These are phyloP conservation scores for Abortiporus biennis DNA, from an alignment of 1,284 basidiomycete species.

Conservation along the genomic window DNA sequence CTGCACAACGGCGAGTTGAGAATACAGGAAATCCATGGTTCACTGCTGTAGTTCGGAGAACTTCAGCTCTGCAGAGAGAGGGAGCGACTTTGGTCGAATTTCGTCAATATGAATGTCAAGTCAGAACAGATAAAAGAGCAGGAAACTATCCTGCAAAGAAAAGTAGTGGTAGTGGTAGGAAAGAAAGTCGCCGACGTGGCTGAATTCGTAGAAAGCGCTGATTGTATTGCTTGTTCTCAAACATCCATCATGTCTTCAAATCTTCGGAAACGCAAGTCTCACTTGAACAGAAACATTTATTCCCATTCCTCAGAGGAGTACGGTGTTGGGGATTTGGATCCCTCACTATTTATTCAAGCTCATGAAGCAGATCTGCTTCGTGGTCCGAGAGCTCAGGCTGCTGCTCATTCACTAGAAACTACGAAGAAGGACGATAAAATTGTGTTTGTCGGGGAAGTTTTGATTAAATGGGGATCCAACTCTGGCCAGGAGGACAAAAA, in stretches of 20 bases:
- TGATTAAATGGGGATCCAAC: conserved; percentile 38
- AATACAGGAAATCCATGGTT: conserved; percentile 21
- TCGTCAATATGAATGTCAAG: too few species aligned
- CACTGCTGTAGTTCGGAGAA: too few species aligned
- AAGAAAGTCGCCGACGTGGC: too few species aligned
- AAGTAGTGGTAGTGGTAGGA: too few species aligned
- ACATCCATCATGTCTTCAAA: neutral
- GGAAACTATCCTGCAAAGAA: too few species aligned
- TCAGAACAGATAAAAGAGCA: too few species aligned
- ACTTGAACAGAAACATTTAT: too few species aligned
- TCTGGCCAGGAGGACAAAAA: conserved; percentile 8
- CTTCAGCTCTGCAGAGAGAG: too few species aligned
- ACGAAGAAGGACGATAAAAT: conserved; percentile 10
- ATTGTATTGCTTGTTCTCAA: neutral
- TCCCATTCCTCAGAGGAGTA: too few species aligned
- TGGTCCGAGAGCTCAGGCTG: conserved; percentile 35
- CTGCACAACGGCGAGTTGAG: conserved; percentile 47
- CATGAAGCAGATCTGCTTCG: conserved; percentile 61
- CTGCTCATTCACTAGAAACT: conserved; percentile 43
- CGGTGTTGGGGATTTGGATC: too few species aligned
- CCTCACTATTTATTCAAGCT: conserved; percentile 48
- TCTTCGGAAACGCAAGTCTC: conserved; percentile 1
- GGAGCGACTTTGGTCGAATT: too few species aligned
- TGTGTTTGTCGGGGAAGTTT: conserved; percentile 30
- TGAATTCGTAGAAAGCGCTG: too few species aligned